Percentiles rank a stretch among this genome's conserved stretches.
These are phyloP conservation scores for Fraxinus baroniana DNA, from an alignment of 305 asterid genomes.

Conservation along the genomic window DNA sequence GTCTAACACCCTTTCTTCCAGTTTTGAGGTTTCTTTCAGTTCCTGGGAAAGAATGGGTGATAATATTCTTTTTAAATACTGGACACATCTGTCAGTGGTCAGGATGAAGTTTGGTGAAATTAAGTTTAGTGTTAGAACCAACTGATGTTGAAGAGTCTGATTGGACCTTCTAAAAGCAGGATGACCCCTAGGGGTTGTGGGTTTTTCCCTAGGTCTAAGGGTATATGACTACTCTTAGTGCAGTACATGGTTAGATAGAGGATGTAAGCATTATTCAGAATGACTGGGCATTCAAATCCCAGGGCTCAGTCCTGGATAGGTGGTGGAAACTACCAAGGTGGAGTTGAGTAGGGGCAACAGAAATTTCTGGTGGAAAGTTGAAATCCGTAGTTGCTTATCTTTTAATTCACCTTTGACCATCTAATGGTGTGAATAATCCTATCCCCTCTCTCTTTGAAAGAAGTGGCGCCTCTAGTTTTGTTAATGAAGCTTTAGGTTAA, in stretches of 20 bases:
- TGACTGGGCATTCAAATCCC: neutral
- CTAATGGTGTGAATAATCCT: neutral
- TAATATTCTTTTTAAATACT: neutral
- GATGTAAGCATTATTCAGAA: neutral
- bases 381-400: neutral
- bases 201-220: neutral
- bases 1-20: neutral
- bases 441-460: neutral
- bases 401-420: neutral
- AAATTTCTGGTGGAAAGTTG: neutral
- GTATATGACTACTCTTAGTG: neutral
- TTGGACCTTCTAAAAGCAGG: neutral
- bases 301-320: neutral
- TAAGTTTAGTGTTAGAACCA: neutral
- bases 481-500: neutral
- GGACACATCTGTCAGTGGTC: neutral
- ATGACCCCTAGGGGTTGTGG: neutral
- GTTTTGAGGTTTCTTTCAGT: neutral
- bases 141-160: neutral
- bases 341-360: neutral
- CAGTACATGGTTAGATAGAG: neutral
- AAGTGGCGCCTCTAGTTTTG: neutral
- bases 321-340: neutral
- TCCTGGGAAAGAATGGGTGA: neutral
- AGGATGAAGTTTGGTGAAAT: neutral